phyloP scores from a whole-genome alignment of 257 asterid species.

The Datura wrightii region DNA sequence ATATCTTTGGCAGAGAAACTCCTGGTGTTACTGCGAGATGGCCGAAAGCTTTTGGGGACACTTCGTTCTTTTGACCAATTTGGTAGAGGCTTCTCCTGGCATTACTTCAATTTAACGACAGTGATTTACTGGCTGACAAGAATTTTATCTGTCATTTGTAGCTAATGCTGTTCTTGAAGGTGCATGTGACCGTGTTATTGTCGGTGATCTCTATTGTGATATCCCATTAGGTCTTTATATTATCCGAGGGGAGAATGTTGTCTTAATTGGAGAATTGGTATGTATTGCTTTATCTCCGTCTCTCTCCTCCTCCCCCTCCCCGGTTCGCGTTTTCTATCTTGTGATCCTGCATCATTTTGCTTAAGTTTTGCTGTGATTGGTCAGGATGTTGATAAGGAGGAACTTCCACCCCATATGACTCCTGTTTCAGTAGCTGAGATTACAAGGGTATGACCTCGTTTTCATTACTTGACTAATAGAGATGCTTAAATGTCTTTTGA shows the following conservation, averaged over 20 bases:
- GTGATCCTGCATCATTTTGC: background rate
- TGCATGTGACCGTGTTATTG: conserved; percentile 92
- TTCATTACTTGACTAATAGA: background rate
- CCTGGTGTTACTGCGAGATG: conserved; percentile 77
- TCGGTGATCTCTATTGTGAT: conserved; percentile 90
- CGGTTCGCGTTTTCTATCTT: background rate
- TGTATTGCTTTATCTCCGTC: conserved; percentile 27
- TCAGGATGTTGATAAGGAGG: conserved; percentile 84
- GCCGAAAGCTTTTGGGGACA: conserved; percentile 70
- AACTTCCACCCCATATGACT: conserved; percentile 85
- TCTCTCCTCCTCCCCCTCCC: background rate
- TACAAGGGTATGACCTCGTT: conserved; percentile 60
- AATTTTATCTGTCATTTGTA: conserved; percentile 37
- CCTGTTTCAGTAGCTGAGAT: conserved; percentile 79
- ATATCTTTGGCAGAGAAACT: conserved; percentile 59
- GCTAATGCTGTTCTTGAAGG: conserved; percentile 99
- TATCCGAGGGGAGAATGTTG: conserved; percentile 97
- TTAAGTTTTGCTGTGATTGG: conserved; percentile 35
- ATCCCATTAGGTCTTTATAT: conserved; percentile 89
- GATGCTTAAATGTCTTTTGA: background rate
- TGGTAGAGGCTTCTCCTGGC: conserved; percentile 50
- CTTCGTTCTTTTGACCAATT: conserved; percentile 88
- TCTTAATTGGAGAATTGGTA: conserved; percentile 98
- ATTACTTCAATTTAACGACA: conserved; percentile 11
- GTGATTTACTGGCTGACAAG: conserved; percentile 32